phyloP scores from a whole-genome alignment of 1,139 yeast species.

The Saccharomyces pastorianus region DNA sequence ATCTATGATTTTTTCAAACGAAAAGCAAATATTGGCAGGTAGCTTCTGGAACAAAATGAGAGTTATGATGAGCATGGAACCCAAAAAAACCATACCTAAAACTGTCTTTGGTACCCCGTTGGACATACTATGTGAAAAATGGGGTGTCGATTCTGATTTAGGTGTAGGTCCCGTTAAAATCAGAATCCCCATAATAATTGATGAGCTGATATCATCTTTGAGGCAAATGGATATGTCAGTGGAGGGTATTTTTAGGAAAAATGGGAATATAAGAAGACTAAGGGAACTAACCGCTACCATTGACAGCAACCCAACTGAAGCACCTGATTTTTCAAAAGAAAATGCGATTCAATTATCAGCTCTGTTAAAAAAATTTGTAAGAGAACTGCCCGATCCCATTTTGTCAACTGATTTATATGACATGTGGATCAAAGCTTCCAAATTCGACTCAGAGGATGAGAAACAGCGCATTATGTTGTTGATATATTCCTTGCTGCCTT shows the following conservation, averaged over 20 bases:
- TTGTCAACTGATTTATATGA: conserved; percentile 71
- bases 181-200: conserved; percentile 77
- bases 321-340: conserved; percentile 72
- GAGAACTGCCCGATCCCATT: conserved; percentile 90
- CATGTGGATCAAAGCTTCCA: conserved; percentile 74
- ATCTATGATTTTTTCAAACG: not conserved
- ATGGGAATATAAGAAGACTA: conserved; percentile 84
- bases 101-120: conserved; percentile 77
- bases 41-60: conserved; percentile 70
- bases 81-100: conserved; percentile 10
- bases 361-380: conserved; percentile 76
- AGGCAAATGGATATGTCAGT: conserved; percentile 91
- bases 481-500: conserved; percentile 73
- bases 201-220: conserved; percentile 76
- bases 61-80: conserved; percentile 32
- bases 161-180: conserved; percentile 82
- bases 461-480: conserved; percentile 57
- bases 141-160: conserved; percentile 78
- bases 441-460: conserved; percentile 40
- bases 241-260: conserved; percentile 92
- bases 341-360: conserved; percentile 93
- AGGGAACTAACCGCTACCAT: conserved; percentile 68
- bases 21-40: conserved; percentile 11
- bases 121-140: conserved; percentile 59
- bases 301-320: conserved; percentile 62